phyloP scores from a whole-genome alignment of 202 grass and related monocot species.

The Brachypodium distachyon region DNA sequence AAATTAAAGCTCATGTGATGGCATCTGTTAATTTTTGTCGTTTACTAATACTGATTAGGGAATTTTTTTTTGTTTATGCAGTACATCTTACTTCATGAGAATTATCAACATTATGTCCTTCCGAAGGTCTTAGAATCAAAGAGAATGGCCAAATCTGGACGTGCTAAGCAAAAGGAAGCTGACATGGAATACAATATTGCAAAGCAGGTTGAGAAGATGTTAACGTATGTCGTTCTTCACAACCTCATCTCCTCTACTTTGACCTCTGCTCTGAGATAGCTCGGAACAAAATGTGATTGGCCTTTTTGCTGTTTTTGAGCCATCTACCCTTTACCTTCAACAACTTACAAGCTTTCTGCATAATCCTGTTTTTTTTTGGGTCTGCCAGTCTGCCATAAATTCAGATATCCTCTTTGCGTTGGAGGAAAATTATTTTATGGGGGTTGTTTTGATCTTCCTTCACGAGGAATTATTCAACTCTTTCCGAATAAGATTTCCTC shows the following conservation, averaged over 20 bases:
- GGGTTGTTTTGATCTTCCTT: background rate
- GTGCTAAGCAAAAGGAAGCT: slow-evolving; percentile 95
- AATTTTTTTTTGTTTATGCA: slow-evolving; percentile 24
- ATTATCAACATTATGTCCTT: slow-evolving; percentile 88
- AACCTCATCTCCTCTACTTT: slow-evolving; percentile 8
- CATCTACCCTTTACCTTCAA: background rate
- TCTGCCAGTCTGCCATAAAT: background rate
- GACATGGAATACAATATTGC: slow-evolving; percentile 99
- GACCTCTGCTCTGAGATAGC: background rate
- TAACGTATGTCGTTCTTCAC: slow-evolving; percentile 54
- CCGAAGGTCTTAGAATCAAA: slow-evolving; percentile 95
- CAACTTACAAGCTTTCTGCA: background rate
- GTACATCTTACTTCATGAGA: slow-evolving; percentile 92
- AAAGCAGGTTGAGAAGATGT: slow-evolving; percentile 97
- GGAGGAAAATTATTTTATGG: background rate
- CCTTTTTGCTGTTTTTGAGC: background rate
- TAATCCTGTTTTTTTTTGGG: background rate
- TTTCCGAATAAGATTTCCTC: background rate
- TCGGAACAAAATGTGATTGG: slow-evolving; percentile 14
- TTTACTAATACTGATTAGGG: slow-evolving; percentile 23
- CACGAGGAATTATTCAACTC: background rate
- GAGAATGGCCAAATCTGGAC: slow-evolving; percentile 95
- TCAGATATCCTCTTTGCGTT: background rate
- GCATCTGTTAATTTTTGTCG: slow-evolving; percentile 12
- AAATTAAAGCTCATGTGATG: slow-evolving; percentile 11